A percentile compares a stretch with the other conserved stretches of the same genome.
Evolutionary conservation across 805 yeast species (phyloP).

Genomic region (Spathaspora sp.): DNA sequence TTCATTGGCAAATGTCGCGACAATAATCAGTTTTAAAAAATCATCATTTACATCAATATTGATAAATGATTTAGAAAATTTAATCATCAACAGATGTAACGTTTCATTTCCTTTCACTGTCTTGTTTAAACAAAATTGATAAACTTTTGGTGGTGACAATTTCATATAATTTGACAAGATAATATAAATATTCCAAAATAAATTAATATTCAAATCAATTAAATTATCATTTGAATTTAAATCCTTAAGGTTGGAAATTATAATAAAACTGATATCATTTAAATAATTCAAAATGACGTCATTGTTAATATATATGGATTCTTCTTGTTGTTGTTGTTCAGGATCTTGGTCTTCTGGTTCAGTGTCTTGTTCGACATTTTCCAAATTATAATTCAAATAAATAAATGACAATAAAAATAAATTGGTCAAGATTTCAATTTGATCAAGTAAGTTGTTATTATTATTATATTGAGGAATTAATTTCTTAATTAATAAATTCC

Average conservation of each 20-base stretch:
- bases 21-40: conserved; percentile 23
- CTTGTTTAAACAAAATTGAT: conserved; percentile 16
- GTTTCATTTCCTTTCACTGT: conserved; percentile 8
- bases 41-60: conserved; percentile 13
- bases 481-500: conserved; percentile 38
- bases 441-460: conserved; percentile 21
- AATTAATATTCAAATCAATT: conserved; percentile 26
- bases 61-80: conserved; percentile 21
- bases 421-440: conserved; percentile 41
- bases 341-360: not conserved
- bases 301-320: conserved; percentile 28
- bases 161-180: conserved; percentile 43
- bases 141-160: conserved; percentile 39
- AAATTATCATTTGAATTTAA: conserved; percentile 13
- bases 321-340: conserved; percentile 5
- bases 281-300: conserved; percentile 48
- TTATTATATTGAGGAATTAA: conserved; percentile 31
- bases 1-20: conserved; percentile 33
- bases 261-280: conserved; percentile 43
- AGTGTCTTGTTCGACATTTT: conserved; percentile 8
- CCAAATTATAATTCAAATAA: conserved; percentile 36
- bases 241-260: conserved; percentile 31
- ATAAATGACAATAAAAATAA: conserved; percentile 43
- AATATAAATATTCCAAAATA: conserved; percentile 48
- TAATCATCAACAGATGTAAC: conserved; percentile 17